phyloP scores from a whole-genome alignment of 1,284 basidiomycete species.

The Cryptococcus sp. region DNA sequence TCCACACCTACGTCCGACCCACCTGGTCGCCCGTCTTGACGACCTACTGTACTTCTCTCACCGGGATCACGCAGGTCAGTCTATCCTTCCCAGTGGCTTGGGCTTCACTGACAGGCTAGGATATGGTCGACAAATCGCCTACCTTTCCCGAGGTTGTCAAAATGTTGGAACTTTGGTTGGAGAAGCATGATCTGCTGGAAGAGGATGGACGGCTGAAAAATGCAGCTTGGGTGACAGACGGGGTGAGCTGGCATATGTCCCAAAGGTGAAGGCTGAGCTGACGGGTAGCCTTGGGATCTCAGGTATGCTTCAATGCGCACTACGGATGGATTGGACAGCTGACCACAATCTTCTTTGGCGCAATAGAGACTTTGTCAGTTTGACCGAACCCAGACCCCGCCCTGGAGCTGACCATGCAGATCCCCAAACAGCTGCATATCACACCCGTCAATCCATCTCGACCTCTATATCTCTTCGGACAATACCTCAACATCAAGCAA shows the following conservation, averaged over 20 bases:
- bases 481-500: constrained; percentile 44
- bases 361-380: constrained; percentile 33
- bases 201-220: constrained; percentile 34
- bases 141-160: constrained; percentile 65
- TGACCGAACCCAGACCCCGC: too few species aligned
- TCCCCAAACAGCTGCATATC: constrained; percentile 46
- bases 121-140: constrained; percentile 72
- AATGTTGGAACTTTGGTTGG: constrained; percentile 63
- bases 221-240: constrained; percentile 52
- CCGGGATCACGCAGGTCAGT: constrained; percentile 81
- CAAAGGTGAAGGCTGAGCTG: constrained; percentile 5
- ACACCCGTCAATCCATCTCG: constrained; percentile 29
- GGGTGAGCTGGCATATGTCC: constrained; percentile 31
- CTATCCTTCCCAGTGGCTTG: not conserved
- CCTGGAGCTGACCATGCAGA: not conserved
- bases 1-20: constrained; percentile 81
- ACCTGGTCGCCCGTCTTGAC: constrained; percentile 77
- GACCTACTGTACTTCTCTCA: constrained; percentile 76
- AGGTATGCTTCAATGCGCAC: constrained; percentile 24
- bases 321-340: too few species aligned
- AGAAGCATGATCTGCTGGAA: constrained; percentile 45
- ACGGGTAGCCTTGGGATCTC: constrained; percentile 39
- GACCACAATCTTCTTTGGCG: not conserved
- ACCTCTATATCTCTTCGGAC: constrained; percentile 39
- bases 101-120: constrained; percentile 49